These are phyloP conservation scores for Aulographum hederae DNA, from an alignment of 2,329 filamentous ascomycete genomes.

Conservation along the genomic window DNA sequence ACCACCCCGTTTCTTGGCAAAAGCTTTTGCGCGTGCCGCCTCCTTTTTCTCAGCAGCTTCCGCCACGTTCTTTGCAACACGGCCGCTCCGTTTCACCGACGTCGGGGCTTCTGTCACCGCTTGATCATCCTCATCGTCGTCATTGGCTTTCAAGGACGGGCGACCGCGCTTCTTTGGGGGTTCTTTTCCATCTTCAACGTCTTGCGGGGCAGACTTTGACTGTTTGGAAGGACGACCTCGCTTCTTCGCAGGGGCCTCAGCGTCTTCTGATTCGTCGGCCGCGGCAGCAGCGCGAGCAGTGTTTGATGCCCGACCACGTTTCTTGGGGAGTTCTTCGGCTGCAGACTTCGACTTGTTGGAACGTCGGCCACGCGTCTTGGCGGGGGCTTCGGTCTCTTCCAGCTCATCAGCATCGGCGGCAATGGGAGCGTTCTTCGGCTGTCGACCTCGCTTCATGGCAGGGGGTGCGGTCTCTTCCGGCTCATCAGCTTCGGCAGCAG, in stretches of 20 bases:
- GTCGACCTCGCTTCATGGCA: conserved; percentile 5
- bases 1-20: no score
- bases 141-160: background rate
- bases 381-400: background rate
- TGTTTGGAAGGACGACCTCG: no score
- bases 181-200: no score
- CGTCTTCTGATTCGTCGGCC: background rate
- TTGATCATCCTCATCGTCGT: conserved; percentile 3
- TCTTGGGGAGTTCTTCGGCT: conserved; percentile 3
- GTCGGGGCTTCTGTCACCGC: background rate
- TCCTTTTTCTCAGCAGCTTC: background rate
- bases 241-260: conserved; percentile 1
- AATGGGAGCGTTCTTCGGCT: conserved; percentile 1
- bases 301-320: conserved; percentile 5
- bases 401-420: conserved; percentile 1
- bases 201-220: no score
- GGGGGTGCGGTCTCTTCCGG: conserved; percentile 3
- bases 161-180: conserved; percentile 6
- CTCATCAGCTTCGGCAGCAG: conserved; percentile 2
- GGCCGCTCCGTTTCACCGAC: background rate
- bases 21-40: no score
- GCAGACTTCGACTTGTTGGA: background rate
- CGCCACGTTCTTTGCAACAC: conserved; percentile 1
- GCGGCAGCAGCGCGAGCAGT: background rate
- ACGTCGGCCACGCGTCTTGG: background rate